Evolutionary conservation across 1,284 basidiomycete species (phyloP).

Genomic region (Ustilago trichophora): DNA sequence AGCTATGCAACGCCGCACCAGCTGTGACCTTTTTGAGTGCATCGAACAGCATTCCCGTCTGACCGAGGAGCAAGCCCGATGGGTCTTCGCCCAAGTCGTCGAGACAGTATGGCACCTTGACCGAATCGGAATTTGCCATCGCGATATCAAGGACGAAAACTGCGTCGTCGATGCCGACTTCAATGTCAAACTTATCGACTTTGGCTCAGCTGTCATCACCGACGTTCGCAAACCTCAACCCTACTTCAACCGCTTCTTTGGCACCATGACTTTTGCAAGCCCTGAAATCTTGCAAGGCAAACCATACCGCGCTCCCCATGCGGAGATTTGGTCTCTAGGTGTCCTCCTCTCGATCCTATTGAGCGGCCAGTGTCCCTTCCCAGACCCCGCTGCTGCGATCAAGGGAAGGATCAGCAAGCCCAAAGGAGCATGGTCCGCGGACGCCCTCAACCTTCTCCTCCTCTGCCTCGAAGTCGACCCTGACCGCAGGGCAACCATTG

Average conservation of each 20-base stretch:
- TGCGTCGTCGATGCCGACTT: conserved; percentile 75
- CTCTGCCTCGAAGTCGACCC: conserved; percentile 80
- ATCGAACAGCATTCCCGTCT: conserved; percentile 86
- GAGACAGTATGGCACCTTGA: conserved; percentile 84
- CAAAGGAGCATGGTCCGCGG: conserved; percentile 53
- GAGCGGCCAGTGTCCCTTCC: conserved; percentile 85
- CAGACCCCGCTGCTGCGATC: conserved; percentile 76
- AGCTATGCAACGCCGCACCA: conserved; percentile 76
- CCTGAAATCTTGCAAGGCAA: conserved; percentile 82
- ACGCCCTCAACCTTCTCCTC: conserved; percentile 73
- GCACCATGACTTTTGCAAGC: conserved; percentile 63
- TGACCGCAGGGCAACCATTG: conserved; percentile 74
- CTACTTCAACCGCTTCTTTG: conserved; percentile 70
- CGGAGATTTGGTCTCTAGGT: conserved; percentile 91
- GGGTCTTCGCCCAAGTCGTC: conserved; percentile 86
- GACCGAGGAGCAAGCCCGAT: conserved; percentile 79
- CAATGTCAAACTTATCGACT: conserved; percentile 87
- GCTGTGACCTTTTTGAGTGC: conserved; percentile 90
- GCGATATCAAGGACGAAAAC: conserved; percentile 95
- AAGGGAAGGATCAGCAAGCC: conserved; percentile 68
- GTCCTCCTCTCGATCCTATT: conserved; percentile 85
- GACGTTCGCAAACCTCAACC: conserved; percentile 76
- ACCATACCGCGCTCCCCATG: conserved; percentile 75
- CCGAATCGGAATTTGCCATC: conserved; percentile 80
- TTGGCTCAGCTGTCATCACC: conserved; percentile 83